These are phyloP conservation scores for Paramecium pentaurelia DNA, from an alignment of 73 alveolate genomes.

Conservation along the genomic window DNA sequence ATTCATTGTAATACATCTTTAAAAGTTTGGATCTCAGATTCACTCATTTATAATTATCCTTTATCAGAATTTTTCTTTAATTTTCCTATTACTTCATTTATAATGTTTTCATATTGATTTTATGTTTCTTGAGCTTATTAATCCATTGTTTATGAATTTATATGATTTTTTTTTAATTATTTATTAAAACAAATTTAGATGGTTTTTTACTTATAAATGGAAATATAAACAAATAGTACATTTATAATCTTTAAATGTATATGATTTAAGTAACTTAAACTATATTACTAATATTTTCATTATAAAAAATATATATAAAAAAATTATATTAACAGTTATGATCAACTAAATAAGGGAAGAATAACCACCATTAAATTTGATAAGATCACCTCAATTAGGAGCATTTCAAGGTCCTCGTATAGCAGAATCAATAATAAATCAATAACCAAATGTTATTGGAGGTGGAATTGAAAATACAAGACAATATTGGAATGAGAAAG, in stretches of 20 bases:
- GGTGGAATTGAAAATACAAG: background rate
- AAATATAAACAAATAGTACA: background rate
- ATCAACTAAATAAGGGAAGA: background rate
- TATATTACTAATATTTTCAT: background rate
- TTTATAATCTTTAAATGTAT: background rate
- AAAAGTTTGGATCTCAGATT: background rate
- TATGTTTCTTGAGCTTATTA: background rate
- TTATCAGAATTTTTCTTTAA: background rate
- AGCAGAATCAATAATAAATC: conserved; percentile 7
- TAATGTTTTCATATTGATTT: background rate
- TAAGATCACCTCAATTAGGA: background rate
- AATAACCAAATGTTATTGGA: background rate
- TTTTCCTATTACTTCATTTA: background rate
- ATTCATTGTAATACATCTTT: background rate
- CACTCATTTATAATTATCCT: conserved; percentile 13
- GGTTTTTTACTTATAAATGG: background rate
- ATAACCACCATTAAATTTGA: background rate
- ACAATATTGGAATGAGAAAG: conserved; percentile 47
- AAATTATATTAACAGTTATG: background rate
- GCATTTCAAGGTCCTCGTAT: conserved; percentile 5
- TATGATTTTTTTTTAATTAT: background rate
- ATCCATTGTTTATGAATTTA: background rate
- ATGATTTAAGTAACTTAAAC: background rate
- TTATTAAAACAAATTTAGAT: background rate
- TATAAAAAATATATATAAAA: background rate